Conservation (phyloP, 2,329 filamentous ascomycete species). For the Niveomyces coronatus region DNA sequence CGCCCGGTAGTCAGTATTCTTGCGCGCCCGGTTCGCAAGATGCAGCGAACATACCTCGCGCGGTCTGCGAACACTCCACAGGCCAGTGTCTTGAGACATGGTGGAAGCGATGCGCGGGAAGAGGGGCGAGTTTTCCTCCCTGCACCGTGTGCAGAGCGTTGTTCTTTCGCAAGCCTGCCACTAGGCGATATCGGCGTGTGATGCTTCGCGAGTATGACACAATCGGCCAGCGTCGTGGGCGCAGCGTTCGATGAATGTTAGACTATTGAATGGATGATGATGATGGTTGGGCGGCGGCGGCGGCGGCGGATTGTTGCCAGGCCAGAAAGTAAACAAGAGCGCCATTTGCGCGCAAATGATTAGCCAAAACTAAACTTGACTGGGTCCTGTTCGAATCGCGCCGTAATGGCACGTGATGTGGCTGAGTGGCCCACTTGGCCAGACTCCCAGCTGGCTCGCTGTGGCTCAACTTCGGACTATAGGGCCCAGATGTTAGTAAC, state of each 20-base stretch:
- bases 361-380: slow-evolving; percentile 1
- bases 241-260: neutral
- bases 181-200: neutral
- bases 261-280: too few species aligned
- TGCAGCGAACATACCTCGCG: slow-evolving; percentile 56
- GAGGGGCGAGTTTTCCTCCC: neutral
- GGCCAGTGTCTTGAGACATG: slow-evolving; percentile 80
- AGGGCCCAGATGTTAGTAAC: too few species aligned
- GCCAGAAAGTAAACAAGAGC: slow-evolving; percentile 34
- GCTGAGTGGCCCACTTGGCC: neutral
- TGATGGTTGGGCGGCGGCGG: too few species aligned
- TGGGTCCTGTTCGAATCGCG: neutral
- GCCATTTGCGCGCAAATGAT: slow-evolving; percentile 10
- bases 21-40: slow-evolving; percentile 2
- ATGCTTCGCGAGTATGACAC: slow-evolving; percentile 10
- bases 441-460: neutral
- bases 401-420: slow-evolving; percentile 18
- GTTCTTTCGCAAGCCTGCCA: neutral
- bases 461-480: too few species aligned
- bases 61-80: slow-evolving; percentile 86
- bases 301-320: slow-evolving; percentile 27
- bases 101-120: neutral
- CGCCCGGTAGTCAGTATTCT: slow-evolving; percentile 3
- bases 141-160: slow-evolving; percentile 12
- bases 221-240: too few species aligned